Base-by-base conservation (phyloP, 139 green algal species). In the Trebouxia sp. region DNA sequence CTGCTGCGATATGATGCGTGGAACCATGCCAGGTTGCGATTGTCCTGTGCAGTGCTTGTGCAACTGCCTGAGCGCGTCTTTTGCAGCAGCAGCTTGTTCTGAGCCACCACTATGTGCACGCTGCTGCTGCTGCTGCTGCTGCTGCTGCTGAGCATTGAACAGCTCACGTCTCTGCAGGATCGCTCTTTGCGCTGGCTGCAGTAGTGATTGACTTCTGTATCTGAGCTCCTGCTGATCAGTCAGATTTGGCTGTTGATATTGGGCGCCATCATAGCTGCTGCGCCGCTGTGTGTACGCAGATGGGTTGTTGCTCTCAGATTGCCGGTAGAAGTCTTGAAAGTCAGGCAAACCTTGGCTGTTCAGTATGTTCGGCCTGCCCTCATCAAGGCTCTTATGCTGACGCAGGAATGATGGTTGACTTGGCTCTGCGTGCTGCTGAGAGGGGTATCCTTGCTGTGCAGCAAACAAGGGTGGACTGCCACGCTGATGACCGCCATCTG, bases 231-330 rank as follows among this genome's bases (percentile, higher is more conserved):
- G 62, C 10, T 72, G 62, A 17, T 42, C 62, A 45, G 62, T 14
- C 28, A 0, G 0, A 22, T 45, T n/a, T n/a, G n/a, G 26, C 35
- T 35, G 32, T 15, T 43, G 62, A 30, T 24, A 17, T 35, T 72
- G 62, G n/a, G 3, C 35, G 14, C 62, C 62, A 45, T 72, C 62
- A 10, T n/a, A 72, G 62, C 62, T 72, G 62, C 43, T 72, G 62
- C 43, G 62, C 15, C 62, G 37, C 32, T 72, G 62, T n/a, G 11
- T 12, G 20, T 45, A 35, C n/a, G 35, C 35, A 0, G n/a, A 39
- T 6, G n/a, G 7, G n/a, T 10, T 66, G n/a, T 38, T 1, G 1
- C 7, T 11, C 17, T 28, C n/a, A 39, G 7, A 5, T 66, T 14
- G n/a, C n/a, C n/a, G n/a, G n/a, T n/a, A 37, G 7, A 22, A 9